A percentile compares a stretch with the other conserved stretches of the same genome.
These are phyloP conservation scores for Actinomucor elegans DNA, from an alignment of 371 early-diverging fungal genomes.

Conservation along the genomic window DNA sequence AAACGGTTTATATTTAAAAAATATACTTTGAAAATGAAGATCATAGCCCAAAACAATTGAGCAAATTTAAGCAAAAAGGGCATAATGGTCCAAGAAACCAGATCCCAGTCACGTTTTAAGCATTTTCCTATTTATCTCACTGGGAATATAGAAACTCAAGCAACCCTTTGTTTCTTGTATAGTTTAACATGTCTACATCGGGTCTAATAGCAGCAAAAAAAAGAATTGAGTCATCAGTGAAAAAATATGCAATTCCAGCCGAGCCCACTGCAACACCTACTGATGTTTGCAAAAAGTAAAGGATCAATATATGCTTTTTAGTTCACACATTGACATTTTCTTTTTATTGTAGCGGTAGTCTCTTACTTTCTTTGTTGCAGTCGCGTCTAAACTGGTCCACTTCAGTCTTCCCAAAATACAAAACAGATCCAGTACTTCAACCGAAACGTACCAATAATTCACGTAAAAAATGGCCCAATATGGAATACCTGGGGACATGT, in stretches of 20 bases:
- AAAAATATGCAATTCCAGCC: slow-evolving; percentile 24
- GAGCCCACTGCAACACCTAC: slow-evolving; percentile 3
- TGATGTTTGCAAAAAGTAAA: slow-evolving; percentile 16
- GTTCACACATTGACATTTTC: neutral
- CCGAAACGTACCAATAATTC: slow-evolving; percentile 31
- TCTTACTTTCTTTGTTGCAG: slow-evolving; percentile 42
- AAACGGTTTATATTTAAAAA: too few species aligned
- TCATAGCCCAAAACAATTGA: too few species aligned
- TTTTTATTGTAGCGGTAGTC: slow-evolving; percentile 18
- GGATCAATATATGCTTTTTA: too few species aligned
- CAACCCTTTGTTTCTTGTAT: too few species aligned
- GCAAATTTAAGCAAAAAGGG: too few species aligned
- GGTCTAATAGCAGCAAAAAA: slow-evolving; percentile 37
- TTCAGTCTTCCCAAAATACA: slow-evolving; percentile 38
- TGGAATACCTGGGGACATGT: slow-evolving; percentile 35
- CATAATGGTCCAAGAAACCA: too few species aligned
- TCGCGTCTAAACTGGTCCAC: slow-evolving; percentile 47
- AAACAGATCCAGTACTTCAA: slow-evolving; percentile 35
- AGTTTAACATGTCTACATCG: slow-evolving; percentile 33
- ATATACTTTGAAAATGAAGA: too few species aligned
- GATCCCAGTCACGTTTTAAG: too few species aligned
- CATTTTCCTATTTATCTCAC: too few species aligned
- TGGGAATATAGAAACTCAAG: too few species aligned
- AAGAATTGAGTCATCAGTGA: slow-evolving; percentile 26
- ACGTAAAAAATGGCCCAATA: slow-evolving; percentile 45